phyloP scores from a whole-genome alignment of 495 filamentous ascomycete genomes.

The Neurospora pannonica region DNA sequence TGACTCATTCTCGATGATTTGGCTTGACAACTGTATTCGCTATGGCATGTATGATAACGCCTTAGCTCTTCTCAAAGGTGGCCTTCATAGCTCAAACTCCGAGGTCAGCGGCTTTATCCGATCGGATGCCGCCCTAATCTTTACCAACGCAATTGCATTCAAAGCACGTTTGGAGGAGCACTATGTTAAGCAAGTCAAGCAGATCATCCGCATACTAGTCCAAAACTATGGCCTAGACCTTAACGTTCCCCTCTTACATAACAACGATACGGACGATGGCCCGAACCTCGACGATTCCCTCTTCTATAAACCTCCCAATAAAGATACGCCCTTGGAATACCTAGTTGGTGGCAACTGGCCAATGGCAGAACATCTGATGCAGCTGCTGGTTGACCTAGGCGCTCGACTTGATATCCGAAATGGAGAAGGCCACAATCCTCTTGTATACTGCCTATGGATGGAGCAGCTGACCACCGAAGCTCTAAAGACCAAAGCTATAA shows the following conservation, averaged over 20 bases:
- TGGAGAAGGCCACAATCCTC: neutral
- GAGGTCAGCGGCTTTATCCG: neutral
- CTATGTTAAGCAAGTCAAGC: neutral
- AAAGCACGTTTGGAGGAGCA: neutral
- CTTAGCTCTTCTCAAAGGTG: neutral
- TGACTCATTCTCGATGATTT: too few species aligned
- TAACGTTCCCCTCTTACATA: neutral
- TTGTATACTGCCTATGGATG: neutral
- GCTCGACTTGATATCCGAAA: neutral
- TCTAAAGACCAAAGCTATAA: too few species aligned
- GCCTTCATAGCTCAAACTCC: neutral
- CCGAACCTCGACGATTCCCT: too few species aligned
- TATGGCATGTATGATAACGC: neutral
- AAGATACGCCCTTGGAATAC: neutral
- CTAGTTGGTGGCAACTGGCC: neutral
- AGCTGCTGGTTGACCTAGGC: neutral
- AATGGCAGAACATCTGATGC: neutral
- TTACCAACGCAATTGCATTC: neutral
- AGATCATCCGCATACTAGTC: neutral
- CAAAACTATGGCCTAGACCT: neutral
- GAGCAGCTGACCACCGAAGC: too few species aligned
- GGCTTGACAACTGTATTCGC: neutral
- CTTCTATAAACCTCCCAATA: too few species aligned
- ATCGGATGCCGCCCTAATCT: neutral
- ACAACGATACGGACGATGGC: too few species aligned